phyloP scores from a whole-genome alignment of 768 basidiomycete species.

The Roridomyces roridus region DNA sequence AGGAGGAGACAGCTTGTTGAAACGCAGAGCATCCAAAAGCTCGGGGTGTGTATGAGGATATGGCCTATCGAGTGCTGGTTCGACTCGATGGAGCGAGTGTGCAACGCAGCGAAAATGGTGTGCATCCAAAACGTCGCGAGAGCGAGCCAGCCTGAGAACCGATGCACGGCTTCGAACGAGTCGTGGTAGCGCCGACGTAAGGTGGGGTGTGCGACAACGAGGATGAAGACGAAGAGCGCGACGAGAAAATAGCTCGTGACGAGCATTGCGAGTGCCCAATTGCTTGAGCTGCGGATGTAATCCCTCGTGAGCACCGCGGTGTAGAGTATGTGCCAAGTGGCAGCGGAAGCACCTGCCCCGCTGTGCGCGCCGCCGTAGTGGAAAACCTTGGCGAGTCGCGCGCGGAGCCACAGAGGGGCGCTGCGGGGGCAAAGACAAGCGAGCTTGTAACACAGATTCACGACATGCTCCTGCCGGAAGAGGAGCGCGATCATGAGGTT shows the following conservation, averaged over 20 bases:
- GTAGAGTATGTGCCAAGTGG: constrained; percentile 59
- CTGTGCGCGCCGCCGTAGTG: constrained; percentile 64
- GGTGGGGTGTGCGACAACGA: constrained; percentile 55
- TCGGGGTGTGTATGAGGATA: constrained; percentile 49
- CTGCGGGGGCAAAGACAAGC: constrained; percentile 45
- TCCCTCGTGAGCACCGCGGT: constrained; percentile 48
- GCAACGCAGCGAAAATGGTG: constrained; percentile 36
- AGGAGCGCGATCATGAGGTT: constrained; percentile 52
- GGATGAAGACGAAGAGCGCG: constrained; percentile 52
- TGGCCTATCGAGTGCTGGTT: constrained; percentile 42
- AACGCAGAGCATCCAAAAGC: constrained; percentile 54
- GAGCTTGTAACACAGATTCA: constrained; percentile 57
- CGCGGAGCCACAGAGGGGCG: constrained; percentile 49
- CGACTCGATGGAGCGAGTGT: constrained; percentile 39
- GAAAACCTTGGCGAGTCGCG: constrained; percentile 54
- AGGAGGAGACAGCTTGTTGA: constrained; percentile 49
- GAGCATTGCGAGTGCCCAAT: constrained; percentile 40
- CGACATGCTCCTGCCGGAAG: constrained; percentile 57
- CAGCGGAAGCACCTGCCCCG: constrained; percentile 55
- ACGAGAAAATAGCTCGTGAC: constrained; percentile 52
- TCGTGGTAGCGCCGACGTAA: constrained; percentile 55
- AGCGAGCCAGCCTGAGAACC: constrained; percentile 59
- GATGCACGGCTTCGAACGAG: constrained; percentile 60
- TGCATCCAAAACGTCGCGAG: constrained; percentile 56
- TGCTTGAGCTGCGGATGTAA: constrained; percentile 30